Percentiles rank a stretch among this genome's conserved stretches.
phyloP scores from a whole-genome alignment of 371 early-diverging fungal species.

The Mucor indicus region DNA sequence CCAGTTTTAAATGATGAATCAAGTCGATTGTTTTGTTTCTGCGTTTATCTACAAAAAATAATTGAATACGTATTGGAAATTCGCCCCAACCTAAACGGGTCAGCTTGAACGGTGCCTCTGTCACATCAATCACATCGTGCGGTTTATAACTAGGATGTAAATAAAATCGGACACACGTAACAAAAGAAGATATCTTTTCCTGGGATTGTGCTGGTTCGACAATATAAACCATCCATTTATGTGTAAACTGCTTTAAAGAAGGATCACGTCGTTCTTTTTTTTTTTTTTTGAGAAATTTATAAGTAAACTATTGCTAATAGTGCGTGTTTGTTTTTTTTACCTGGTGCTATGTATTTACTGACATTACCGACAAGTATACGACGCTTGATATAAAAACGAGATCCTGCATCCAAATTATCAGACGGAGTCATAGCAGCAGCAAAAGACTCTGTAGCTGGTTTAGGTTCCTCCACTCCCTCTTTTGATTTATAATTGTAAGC shows the following conservation, averaged over 20 bases:
- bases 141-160: conserved; percentile 91
- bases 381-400: conserved; percentile 84
- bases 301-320: too few relatives aligned
- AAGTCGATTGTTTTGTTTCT: conserved; percentile 85
- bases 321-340: conserved; percentile 28
- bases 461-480: not conserved
- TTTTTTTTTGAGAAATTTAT: too few relatives aligned
- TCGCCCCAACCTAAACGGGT: conserved; percentile 94
- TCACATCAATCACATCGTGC: conserved; percentile 80
- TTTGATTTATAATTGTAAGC: too few relatives aligned
- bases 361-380: conserved; percentile 85
- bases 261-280: conserved; percentile 63
- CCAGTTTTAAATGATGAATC: conserved; percentile 81
- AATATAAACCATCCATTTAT: conserved; percentile 92
- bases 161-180: conserved; percentile 80
- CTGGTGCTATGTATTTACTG: conserved; percentile 67
- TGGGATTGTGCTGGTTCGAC: conserved; percentile 53
- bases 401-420: conserved; percentile 51
- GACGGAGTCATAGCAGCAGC: conserved; percentile 22
- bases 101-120: conserved; percentile 77
- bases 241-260: conserved; percentile 61
- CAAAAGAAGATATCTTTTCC: conserved; percentile 60
- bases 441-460: conserved; percentile 24
- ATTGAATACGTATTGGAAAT: conserved; percentile 81
- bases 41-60: conserved; percentile 74